phyloP scores from a whole-genome alignment of 805 yeast species.

The Spencermartinsiella europaea region DNA sequence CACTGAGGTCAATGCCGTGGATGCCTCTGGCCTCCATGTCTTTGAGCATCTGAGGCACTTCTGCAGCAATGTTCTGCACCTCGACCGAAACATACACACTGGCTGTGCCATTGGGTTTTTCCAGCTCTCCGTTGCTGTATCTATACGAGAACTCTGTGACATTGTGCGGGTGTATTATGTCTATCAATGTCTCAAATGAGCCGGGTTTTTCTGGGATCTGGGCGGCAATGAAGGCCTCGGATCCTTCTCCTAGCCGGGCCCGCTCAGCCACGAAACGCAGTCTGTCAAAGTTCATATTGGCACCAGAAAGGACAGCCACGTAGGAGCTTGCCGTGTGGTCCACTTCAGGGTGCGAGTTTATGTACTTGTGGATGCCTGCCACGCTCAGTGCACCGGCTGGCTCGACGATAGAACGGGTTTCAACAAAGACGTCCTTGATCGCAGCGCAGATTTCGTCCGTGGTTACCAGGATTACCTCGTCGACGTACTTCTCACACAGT shows the following conservation, averaged over 20 bases:
- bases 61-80: constrained; percentile 67
- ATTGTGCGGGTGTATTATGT: constrained; percentile 75
- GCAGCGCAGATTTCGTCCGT: constrained; percentile 98
- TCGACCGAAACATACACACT: constrained; percentile 84
- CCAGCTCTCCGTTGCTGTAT: constrained; percentile 39
- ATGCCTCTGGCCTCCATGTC: constrained; percentile 60
- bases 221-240: constrained; percentile 85
- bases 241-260: constrained; percentile 97
- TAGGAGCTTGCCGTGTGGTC: constrained; percentile 68
- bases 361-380: constrained; percentile 87
- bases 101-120: constrained; percentile 42
- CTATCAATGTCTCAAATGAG: constrained; percentile 72
- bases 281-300: constrained; percentile 97
- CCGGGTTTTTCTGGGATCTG: constrained; percentile 93
- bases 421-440: constrained; percentile 93
- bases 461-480: constrained; percentile 76
- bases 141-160: constrained; percentile 95
- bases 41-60: constrained; percentile 58
- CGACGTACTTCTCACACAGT: constrained; percentile 71
- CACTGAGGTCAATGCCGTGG: constrained; percentile 76
- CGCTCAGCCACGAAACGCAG: constrained; percentile 94
- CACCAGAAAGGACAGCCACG: constrained; percentile 87
- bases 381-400: constrained; percentile 97
- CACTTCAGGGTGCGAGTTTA: constrained; percentile 53
- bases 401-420: constrained; percentile 88